Base-by-base conservation (phyloP, 116 monocot genomes). In the Zostera marina region DNA sequence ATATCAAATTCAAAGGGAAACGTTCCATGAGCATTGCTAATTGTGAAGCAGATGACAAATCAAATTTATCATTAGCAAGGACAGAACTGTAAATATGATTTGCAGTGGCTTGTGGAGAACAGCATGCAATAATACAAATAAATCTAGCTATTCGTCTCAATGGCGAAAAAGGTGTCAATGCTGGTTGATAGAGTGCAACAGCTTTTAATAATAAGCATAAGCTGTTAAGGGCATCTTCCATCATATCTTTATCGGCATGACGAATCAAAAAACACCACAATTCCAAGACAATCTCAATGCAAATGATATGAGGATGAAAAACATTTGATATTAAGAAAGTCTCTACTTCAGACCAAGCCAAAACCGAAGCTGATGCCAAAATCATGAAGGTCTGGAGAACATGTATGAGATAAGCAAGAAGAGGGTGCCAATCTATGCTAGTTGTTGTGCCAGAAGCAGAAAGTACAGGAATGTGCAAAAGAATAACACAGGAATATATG, bases 241-340 rank as follows among this genome's bases (percentile, higher is more conserved):
- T 25, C 57, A 70, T 54, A 25, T 74, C 81, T 52, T 41, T 54
- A 55, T 89, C 80, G 5, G 85, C 75, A 75, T 90, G 77, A 12
- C 78, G 78, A 32, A 82, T 68, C 42, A 90, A 25, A 62, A 98
- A 98, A 52, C 76, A 76, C 76, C 76, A 83, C 9, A 98, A 63
- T 57, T 98, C 83, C 48, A 69, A 69, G 17, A 77, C 63, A 70
- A 98, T 77, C 67, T 90, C 83, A 40, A 64, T 22, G 54, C 82
- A 80, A 45, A 98, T 66, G 66, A 71, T 63, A 70, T 98, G 98
- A n/a, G 83, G 74, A 66, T 90, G 82, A 59, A 90, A 74, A 51
- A 98, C 56, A 59, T 86, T 86, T 45, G 79, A 53, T 21, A 79
- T 55, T 39, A 98, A 60, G 52, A 90, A 83, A 41, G 25, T 52